A percentile compares a stretch with the other conserved stretches of the same genome.
Evolutionary conservation across 768 basidiomycete species (phyloP).

Genomic region (Royoungia palumana): DNA sequence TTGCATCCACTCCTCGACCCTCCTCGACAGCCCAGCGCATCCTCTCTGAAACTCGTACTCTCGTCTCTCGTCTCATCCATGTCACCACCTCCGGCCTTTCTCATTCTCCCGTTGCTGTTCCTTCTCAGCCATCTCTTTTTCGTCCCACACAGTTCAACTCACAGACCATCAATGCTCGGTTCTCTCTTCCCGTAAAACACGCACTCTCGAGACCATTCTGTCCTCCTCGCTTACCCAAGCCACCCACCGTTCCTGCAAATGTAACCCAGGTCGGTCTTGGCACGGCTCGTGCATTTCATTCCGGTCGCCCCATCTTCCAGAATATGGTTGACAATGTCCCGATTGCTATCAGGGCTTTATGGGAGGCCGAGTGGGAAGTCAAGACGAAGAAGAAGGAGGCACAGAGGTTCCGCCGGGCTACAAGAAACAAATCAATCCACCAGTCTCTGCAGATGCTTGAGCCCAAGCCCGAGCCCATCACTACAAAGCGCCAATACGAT

Average conservation of each 20-base stretch:
- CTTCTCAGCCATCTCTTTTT: slow-evolving; percentile 5
- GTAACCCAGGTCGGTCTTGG: slow-evolving; percentile 73
- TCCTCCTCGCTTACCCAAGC: slow-evolving; percentile 56
- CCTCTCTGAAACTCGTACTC: slow-evolving; percentile 50
- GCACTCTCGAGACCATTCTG: slow-evolving; percentile 47
- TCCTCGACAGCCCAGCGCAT: slow-evolving; percentile 41
- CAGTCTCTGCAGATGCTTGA: slow-evolving; percentile 31
- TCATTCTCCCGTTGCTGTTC: slow-evolving; percentile 26
- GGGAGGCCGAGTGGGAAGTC: slow-evolving; percentile 69
- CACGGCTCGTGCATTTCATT: slow-evolving; percentile 71
- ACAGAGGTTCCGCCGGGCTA: slow-evolving; percentile 22
- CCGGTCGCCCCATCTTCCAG: slow-evolving; percentile 72
- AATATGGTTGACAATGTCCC: slow-evolving; percentile 79
- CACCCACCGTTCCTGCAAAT: slow-evolving; percentile 44
- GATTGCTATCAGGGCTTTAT: slow-evolving; percentile 67
- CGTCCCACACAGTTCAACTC: slow-evolving; percentile 19
- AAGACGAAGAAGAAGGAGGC: slow-evolving; percentile 45
- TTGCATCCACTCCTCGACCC: slow-evolving; percentile 36
- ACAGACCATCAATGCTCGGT: slow-evolving; percentile 46
- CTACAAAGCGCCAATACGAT: slow-evolving; percentile 9
- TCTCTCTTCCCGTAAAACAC: slow-evolving; percentile 55
- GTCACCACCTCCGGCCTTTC: slow-evolving; percentile 49
- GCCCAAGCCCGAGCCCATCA: slow-evolving; percentile 13
- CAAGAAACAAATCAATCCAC: slow-evolving; percentile 15
- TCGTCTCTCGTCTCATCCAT: slow-evolving; percentile 55